Percentiles rank a stretch among this genome's conserved stretches.
Conservation (phyloP, 176 grass and related monocot species). For the Puccinellia tenuiflora region DNA sequence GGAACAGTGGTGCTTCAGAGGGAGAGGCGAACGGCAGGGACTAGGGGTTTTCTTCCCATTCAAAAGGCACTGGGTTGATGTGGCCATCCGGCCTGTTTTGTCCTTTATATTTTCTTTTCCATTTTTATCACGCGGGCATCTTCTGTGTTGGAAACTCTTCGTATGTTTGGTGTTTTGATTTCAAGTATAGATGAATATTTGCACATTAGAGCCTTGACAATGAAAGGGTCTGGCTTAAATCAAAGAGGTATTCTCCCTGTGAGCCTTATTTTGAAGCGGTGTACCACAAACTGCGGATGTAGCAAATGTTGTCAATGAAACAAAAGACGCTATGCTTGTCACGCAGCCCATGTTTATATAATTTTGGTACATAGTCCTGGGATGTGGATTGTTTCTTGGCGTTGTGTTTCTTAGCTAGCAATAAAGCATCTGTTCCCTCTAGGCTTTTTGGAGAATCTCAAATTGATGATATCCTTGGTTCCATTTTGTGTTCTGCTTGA, state of each 20-base stretch:
- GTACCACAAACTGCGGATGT: neutral
- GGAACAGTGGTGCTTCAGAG: neutral
- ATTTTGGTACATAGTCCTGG: neutral
- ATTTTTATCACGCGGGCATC: neutral
- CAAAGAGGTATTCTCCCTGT: neutral
- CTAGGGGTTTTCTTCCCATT: neutral
- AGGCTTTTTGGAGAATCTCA: neutral
- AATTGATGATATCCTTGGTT: neutral
- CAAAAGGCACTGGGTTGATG: neutral
- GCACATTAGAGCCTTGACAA: neutral
- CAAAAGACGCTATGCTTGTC: neutral
- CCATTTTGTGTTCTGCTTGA: neutral
- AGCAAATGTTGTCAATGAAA: neutral
- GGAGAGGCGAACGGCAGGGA: neutral
- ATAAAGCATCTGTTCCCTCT: neutral
- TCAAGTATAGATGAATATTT: neutral
- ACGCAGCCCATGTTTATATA: neutral
- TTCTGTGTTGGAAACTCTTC: neutral
- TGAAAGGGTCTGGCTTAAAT: neutral
- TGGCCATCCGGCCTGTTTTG: neutral
- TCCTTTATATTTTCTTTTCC: neutral
- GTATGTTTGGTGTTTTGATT: neutral
- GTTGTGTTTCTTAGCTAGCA: neutral
- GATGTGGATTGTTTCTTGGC: neutral
- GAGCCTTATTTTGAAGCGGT: neutral